These are phyloP conservation scores for Wilcoxina mikolae DNA, from an alignment of 495 filamentous ascomycete species.

Conservation along the genomic window DNA sequence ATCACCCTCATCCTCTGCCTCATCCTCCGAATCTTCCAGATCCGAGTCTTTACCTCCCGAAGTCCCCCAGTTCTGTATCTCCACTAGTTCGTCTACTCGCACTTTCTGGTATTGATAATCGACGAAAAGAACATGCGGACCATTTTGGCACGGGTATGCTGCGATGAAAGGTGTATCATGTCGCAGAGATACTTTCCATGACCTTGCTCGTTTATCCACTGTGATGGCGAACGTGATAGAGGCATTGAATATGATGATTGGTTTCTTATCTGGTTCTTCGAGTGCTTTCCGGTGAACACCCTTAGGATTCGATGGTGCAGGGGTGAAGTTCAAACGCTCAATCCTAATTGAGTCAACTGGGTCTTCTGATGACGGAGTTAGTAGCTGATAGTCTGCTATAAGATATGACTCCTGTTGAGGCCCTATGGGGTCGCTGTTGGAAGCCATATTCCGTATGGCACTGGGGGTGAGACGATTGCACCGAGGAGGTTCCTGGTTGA, in stretches of 20 bases:
- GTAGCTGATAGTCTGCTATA: slow-evolving; percentile 46
- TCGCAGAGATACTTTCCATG: slow-evolving; percentile 45
- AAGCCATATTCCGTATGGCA: slow-evolving; percentile 44
- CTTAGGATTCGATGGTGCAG: slow-evolving; percentile 14
- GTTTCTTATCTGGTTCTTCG: slow-evolving; percentile 29
- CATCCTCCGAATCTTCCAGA: slow-evolving; percentile 13
- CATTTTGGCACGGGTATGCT: slow-evolving; percentile 51
- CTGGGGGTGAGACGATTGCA: slow-evolving; percentile 34
- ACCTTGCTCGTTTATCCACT: slow-evolving; percentile 34
- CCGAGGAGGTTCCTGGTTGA: slow-evolving; percentile 39
- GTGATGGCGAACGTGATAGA: slow-evolving; percentile 52
- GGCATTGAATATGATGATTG: slow-evolving; percentile 40
- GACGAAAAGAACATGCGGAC: slow-evolving; percentile 54
- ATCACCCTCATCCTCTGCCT: slow-evolving; percentile 21
- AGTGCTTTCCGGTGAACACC: slow-evolving; percentile 13
- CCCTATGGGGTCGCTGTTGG: slow-evolving; percentile 51
- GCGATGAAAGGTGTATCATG: slow-evolving; percentile 53
- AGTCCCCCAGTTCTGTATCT: slow-evolving; percentile 46
- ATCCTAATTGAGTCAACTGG: slow-evolving; percentile 49
- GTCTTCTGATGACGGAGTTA: slow-evolving; percentile 30
- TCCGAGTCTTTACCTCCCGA: slow-evolving; percentile 19
- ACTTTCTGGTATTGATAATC: slow-evolving; percentile 45
- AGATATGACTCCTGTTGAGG: slow-evolving; percentile 42
- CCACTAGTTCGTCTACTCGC: slow-evolving; percentile 44
- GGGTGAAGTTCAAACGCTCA: slow-evolving; percentile 43